These are phyloP conservation scores for Akanthomyces muscarius DNA, from an alignment of 2,329 filamentous ascomycete genomes.

Conservation along the genomic window DNA sequence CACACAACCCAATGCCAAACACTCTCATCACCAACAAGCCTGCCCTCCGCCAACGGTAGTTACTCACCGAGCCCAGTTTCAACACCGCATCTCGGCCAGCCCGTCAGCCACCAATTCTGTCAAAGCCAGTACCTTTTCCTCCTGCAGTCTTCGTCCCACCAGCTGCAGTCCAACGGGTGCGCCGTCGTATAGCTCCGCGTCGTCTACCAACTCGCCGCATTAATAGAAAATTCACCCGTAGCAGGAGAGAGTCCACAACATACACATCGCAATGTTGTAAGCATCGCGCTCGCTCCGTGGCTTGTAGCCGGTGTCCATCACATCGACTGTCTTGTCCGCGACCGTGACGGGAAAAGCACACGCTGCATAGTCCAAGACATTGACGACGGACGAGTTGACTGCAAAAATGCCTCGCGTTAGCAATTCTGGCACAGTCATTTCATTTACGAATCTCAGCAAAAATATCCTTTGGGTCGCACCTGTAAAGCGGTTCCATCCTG, in stretches of 20 bases:
- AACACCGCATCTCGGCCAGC: background rate
- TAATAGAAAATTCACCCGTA: background rate
- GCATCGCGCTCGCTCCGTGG: background rate
- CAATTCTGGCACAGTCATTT: background rate
- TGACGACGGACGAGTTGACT: slow-evolving; percentile 32
- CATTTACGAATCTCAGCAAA: no score
- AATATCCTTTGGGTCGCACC: background rate
- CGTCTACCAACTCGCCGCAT: background rate
- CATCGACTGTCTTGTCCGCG: slow-evolving; percentile 29
- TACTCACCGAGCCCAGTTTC: background rate
- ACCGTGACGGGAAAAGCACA: slow-evolving; percentile 40
- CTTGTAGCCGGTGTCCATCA: background rate
- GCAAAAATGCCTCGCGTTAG: slow-evolving; percentile 20
- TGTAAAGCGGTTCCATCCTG: slow-evolving; percentile 26
- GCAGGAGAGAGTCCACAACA: background rate
- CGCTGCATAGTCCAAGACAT: slow-evolving; percentile 35
- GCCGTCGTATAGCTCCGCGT: slow-evolving; percentile 1
- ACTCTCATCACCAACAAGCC: background rate
- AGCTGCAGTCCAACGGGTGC: slow-evolving; percentile 1
- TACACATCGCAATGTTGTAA: background rate
- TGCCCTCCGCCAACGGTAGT: background rate
- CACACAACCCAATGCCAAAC: no score
- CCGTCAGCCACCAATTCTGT: background rate
- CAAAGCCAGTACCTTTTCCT: slow-evolving; percentile 1
- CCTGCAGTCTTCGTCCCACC: background rate